Evolutionary conservation across 2,329 filamentous ascomycete genomes (phyloP).

Genomic region (Pestalotiopsis fici): DNA sequence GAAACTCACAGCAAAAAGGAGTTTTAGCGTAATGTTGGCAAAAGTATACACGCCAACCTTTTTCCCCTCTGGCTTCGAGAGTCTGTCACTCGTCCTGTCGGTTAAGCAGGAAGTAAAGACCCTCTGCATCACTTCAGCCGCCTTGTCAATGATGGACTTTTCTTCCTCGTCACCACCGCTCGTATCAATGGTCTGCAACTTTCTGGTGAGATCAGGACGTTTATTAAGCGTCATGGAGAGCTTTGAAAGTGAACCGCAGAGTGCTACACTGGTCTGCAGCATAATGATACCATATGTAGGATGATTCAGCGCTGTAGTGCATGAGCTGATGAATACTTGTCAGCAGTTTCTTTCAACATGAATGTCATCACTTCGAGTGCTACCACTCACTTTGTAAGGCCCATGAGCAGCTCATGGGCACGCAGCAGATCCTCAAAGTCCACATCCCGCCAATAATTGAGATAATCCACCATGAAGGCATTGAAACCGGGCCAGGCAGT

Average conservation of each 20-base stretch:
- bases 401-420: slow-evolving; percentile 74
- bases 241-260: slow-evolving; percentile 77
- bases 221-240: slow-evolving; percentile 84
- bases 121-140: slow-evolving; percentile 85
- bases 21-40: slow-evolving; percentile 85
- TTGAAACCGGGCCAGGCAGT: slow-evolving; percentile 76
- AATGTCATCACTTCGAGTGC: not conserved
- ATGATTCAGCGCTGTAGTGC: slow-evolving; percentile 79
- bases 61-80: slow-evolving; percentile 76
- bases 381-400: slow-evolving; percentile 68
- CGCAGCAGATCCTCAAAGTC: slow-evolving; percentile 73
- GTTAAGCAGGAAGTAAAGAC: slow-evolving; percentile 89
- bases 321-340: slow-evolving; percentile 60
- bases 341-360: not conserved
- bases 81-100: slow-evolving; percentile 70
- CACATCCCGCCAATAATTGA: slow-evolving; percentile 79
- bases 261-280: slow-evolving; percentile 78
- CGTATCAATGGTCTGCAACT: slow-evolving; percentile 53
- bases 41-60: slow-evolving; percentile 88
- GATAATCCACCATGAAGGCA: slow-evolving; percentile 78
- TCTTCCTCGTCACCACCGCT: slow-evolving; percentile 71
- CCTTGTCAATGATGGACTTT: slow-evolving; percentile 80
- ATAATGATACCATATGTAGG: slow-evolving; percentile 79
- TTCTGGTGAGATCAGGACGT: slow-evolving; percentile 73
- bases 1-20: slow-evolving; percentile 76